Base-by-base conservation (phyloP, 768 basidiomycete species). In the Amanita fuliginea region DNA sequence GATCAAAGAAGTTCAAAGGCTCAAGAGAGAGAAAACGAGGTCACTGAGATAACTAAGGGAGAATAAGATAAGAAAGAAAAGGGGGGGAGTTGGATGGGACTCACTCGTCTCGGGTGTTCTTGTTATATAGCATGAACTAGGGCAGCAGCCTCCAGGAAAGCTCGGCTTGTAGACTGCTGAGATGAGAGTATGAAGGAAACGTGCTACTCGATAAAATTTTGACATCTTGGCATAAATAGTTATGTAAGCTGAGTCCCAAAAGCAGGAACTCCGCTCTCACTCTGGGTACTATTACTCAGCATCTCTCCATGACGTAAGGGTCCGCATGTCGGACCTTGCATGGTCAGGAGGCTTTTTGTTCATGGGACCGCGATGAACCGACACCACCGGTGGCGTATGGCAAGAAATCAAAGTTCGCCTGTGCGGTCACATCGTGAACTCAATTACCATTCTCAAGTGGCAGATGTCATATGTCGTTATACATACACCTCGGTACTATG, bases 101-200 rank as follows among this genome's bases (percentile, higher is more conserved):
- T 53, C 67, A 89, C 87, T 91, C 87, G 87, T 91, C 87, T 60
- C 87, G 80, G 64, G 87, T 91, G 74, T 77, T 81, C 65, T 85
- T 77, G 60, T 85, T 86, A 78, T 83, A 91, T 69, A 78, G 74
- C 87, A 90, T 90, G 72, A 67, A 75, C 72, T 33, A 43, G 26
- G 49, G 49, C 36, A 26, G 32, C 9, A 22, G 41, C 41, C 33
- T 42, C 28, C 30, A 35, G 10, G 22, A 22, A 21, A n/a, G 40
- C 35, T 26, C 24, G 40, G 24, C n/a, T 33, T 42, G 48, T 33
- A 33, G 32, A 24, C 35, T 48, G 13, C 33, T 42, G 9, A 34
- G 40, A 42, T 43, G 49, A 42, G 30, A 49, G 49, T 8, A 34
- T 14, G 41, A 43, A 32, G 34, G 14, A 42, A 19, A 49, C 11